Percentiles rank a stretch among this genome's conserved stretches.
Evolutionary conservation across 768 basidiomycete genomes (phyloP).

Genomic region (Hysterangium stoloniferum): DNA sequence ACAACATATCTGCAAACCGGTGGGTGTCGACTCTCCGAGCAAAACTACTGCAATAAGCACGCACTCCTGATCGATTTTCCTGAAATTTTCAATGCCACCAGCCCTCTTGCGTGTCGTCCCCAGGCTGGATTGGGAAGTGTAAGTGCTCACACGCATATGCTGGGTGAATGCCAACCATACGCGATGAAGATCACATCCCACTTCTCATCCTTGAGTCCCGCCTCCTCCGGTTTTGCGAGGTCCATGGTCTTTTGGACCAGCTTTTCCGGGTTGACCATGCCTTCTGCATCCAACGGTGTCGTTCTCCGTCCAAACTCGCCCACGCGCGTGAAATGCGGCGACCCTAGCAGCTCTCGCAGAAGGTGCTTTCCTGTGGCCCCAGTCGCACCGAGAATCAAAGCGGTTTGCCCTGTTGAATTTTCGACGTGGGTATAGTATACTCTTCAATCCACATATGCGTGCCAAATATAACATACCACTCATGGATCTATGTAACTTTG

Average conservation of each 20-base stretch:
- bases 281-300: constrained; percentile 26
- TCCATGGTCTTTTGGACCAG: constrained; percentile 61
- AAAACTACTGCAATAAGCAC: constrained; percentile 18
- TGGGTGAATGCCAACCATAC: constrained; percentile 26
- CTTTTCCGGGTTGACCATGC: constrained; percentile 35
- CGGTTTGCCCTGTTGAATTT: constrained; percentile 32
- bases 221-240: constrained; percentile 55
- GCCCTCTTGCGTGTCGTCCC: constrained; percentile 58
- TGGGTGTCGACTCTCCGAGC: neutral
- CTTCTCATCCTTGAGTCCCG: constrained; percentile 42
- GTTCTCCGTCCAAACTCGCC: constrained; percentile 62
- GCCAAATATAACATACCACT: too few species aligned
- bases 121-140: constrained; percentile 30
- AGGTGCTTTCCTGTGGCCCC: constrained; percentile 60
- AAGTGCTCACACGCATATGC: neutral
- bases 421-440: too few species aligned
- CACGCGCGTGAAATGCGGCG: constrained; percentile 30
- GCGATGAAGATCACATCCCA: constrained; percentile 77
- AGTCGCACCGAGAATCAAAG: constrained; percentile 71
- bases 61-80: constrained; percentile 72
- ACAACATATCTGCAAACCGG: constrained; percentile 52
- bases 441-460: too few species aligned
- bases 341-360: constrained; percentile 53
- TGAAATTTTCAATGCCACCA: constrained; percentile 58
- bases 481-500: too few species aligned